These are phyloP conservation scores for Mitragyna speciosa DNA, from an alignment of 257 asterid species.

Conservation along the genomic window DNA sequence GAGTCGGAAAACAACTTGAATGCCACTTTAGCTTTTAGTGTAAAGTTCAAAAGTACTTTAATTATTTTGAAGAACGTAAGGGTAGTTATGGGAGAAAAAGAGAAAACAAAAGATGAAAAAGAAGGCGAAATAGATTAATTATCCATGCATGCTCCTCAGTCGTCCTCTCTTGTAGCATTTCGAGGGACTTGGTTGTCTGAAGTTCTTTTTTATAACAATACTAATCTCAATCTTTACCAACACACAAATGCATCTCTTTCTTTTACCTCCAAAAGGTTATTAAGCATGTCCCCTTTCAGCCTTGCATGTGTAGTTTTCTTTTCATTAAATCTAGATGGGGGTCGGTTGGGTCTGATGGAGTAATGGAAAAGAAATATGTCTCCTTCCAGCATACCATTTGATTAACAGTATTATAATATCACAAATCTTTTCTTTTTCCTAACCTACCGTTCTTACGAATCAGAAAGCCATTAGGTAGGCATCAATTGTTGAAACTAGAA, in stretches of 20 bases:
- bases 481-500: not conserved
- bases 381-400: not conserved
- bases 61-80: not conserved
- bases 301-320: not conserved
- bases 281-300: slow-evolving; percentile 11
- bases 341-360: not conserved
- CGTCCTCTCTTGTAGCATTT: not conserved
- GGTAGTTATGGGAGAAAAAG: not conserved
- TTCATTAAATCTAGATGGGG: not conserved
- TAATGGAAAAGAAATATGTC: slow-evolving; percentile 4
- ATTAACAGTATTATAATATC: not conserved
- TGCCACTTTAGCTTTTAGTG: no score
- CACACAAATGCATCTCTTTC: not conserved
- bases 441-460: not conserved
- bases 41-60: not conserved
- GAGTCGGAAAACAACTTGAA: no score
- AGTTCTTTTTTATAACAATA: not conserved
- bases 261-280: not conserved
- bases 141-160: not conserved
- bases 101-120: not conserved
- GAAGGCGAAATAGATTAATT: not conserved
- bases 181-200: not conserved
- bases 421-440: not conserved
- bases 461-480: not conserved
- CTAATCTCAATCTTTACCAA: not conserved